phyloP scores from a whole-genome alignment of 306 rosid species.

The Cucurbita pepo region DNA sequence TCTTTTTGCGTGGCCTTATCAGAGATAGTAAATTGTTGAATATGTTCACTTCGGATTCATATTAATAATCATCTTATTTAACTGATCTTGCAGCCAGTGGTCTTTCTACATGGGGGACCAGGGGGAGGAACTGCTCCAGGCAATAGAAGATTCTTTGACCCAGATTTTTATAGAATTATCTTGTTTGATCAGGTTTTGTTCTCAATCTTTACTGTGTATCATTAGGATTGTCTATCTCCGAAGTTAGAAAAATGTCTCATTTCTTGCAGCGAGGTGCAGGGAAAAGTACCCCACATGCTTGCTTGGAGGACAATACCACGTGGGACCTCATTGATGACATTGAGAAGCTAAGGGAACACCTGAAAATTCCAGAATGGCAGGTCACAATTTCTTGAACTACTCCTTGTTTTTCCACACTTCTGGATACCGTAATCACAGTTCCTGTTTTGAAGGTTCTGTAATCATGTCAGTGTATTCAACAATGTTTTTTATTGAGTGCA shows the following conservation, averaged over 20 bases:
- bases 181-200: conserved; percentile 74
- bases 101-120: conserved; percentile 92
- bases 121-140: conserved; percentile 92
- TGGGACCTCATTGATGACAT: conserved; percentile 84
- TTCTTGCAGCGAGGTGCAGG: conserved; percentile 72
- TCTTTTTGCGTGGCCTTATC: background rate
- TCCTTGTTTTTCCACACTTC: conserved; percentile 2
- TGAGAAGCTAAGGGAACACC: conserved; percentile 79
- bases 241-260: conserved; percentile 8
- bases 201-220: conserved; percentile 5
- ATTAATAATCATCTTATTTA: background rate
- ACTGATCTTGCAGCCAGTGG: conserved; percentile 51
- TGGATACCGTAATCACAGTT: background rate
- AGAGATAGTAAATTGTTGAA: background rate
- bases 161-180: conserved; percentile 61
- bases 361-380: conserved; percentile 95
- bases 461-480: background rate
- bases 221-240: background rate
- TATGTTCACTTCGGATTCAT: background rate
- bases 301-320: conserved; percentile 82
- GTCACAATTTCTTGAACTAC: conserved; percentile 16
- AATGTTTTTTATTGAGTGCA: background rate
- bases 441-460: background rate
- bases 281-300: conserved; percentile 90
- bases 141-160: conserved; percentile 72